Evolutionary conservation across 495 filamentous ascomycete genomes (phyloP), one percentile per base, ranked within the genome.

Genomic region (Podospora pseudopauciseta): DNA sequence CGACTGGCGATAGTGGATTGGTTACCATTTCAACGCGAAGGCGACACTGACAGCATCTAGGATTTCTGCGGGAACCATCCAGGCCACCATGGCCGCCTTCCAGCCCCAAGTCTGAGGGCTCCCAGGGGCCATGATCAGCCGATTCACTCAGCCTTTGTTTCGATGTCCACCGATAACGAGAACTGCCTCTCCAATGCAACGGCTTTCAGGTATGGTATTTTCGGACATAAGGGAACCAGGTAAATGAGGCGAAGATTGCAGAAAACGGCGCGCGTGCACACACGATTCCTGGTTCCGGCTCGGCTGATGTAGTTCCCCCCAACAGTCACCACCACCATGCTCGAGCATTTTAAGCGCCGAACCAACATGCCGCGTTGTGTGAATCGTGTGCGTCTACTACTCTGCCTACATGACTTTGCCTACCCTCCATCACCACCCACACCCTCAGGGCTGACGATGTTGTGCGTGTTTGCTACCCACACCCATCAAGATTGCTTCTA

Each of bases 341-440:
- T 7, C 7, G 30, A 32, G 23, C 23, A 23, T 13, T 16, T 16
- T 49, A 49, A 49, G 39, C 39, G 39, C 39, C 39, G 39, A 49
- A 49, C 39, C 39, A 49, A 49, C 39, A 18, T 13, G 39, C 39
- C 39, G 39, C 39, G 39, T 49, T 3, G 39, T 23, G 23, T 23
- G 23, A 23, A 23, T 23, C 23, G 23, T 39, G 34, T 49, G 39
- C 39, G 39, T 49, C 39, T 49, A 49, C 13, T 13, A 49, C 13
- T 13, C 39, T 49, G 39, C 39, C 39, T 49, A 49, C 39, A 49
- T 49, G 39, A 49, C 57, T 53, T 5, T n/a, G 20, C n/a, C 18
- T 34, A 54, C 65, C 60, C 20, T 60, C 19, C 7, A 67, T 67
- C 23, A 60, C 58, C 2, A 18, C 18, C 27, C 23, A 32, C 30